These are phyloP conservation scores for Cymbopogon flexuosus DNA, from an alignment of 202 grass and related monocot species.

Conservation along the genomic window DNA sequence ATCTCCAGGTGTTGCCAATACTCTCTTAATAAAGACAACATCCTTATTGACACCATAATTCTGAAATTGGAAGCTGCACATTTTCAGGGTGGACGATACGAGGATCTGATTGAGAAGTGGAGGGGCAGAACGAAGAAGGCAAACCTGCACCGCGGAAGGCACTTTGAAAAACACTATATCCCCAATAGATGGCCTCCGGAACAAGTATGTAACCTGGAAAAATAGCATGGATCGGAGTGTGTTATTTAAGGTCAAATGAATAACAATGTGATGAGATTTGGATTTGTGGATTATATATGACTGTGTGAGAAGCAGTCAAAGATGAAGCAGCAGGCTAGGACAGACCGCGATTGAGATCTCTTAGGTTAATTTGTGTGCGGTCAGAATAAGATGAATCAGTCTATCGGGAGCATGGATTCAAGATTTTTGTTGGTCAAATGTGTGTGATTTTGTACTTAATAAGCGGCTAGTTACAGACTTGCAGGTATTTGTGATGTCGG, in stretches of 20 bases:
- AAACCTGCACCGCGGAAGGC: slow-evolving; percentile 33
- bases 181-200: slow-evolving; percentile 44
- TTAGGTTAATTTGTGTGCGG: not conserved
- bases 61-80: not conserved
- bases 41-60: slow-evolving; percentile 46
- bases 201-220: slow-evolving; percentile 47
- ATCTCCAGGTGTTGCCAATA: slow-evolving; percentile 50
- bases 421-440: not conserved
- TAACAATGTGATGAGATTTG: not conserved
- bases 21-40: slow-evolving; percentile 54
- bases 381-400: not conserved
- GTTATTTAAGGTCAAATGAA: not conserved
- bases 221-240: not conserved
- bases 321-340: not conserved
- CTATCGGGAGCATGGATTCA: not conserved
- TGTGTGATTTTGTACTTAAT: too few relatives aligned
- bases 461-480: too few relatives aligned
- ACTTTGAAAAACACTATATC: slow-evolving; percentile 53
- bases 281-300: too few relatives aligned
- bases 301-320: not conserved
- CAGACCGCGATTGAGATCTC: too few relatives aligned
- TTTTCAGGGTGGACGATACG: not conserved
- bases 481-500: not conserved
- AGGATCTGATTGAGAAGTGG: not conserved
- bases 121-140: not conserved